Base-by-base conservation (phyloP, 192 early-diverging fungal genomes). In the Anaeromyces robustus region DNA sequence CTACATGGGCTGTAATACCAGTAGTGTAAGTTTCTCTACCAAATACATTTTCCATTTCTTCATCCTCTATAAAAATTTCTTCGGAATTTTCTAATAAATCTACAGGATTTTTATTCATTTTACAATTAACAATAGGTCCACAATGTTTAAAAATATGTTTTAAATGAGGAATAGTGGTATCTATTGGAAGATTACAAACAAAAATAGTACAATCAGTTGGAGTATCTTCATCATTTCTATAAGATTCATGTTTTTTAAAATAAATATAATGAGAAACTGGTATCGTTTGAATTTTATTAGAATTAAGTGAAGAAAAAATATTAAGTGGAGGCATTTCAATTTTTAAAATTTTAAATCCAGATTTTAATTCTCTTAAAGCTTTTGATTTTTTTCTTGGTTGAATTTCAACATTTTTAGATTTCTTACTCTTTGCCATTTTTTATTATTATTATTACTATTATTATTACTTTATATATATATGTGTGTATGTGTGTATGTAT, bases 151-250 rank as follows among this genome's bases (percentile, higher is more conserved):
- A 89, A 14, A 94, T 82, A 32, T 90, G 84, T 37, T 88, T 85
- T 43, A 94, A 81, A 78, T 93, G 89, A 29, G 85, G 82, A 80
- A 91, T 89, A 2, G 92, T 92, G 26, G 92, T 86, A 80, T 94
- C 93, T 18, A 86, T 84, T 19, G 93, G 93, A 82, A 93, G 80
- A 83, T 93, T 93, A 78, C 89, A 84, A 79, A 93, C 81, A 80
- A 92, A 94, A 0, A 94, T 81, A 5, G 92, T 93, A 34, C 88
- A 88, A 84, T 87, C 85, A 29, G 85, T 83, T n/a, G 92, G 90
- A n/a, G 85, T 81, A 18, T 88, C 83, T 29, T 85, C 81, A 9
- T 86, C 85, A n/a, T 86, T 84, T 77, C 81, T 82, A 34, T 81
- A 84, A 52, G 80, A 83, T 29, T 84, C 86, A 84, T 91, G 90